phyloP scores from a whole-genome alignment of 2,329 filamentous ascomycete genomes.

The Monosporascus cannonballus region DNA sequence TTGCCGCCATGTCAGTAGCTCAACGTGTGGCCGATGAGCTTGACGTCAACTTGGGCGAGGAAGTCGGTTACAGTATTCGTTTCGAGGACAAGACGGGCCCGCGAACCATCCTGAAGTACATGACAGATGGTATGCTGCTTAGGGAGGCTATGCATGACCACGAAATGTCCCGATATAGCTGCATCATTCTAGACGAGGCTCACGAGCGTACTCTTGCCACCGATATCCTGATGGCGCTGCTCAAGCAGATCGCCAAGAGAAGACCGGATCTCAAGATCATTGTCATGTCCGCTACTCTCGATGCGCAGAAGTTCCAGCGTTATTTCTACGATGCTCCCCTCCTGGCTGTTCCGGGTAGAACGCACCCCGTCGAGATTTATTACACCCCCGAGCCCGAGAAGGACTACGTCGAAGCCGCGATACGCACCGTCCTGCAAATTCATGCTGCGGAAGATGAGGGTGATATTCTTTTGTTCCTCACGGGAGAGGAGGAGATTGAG shows the following conservation, averaged over 20 bases:
- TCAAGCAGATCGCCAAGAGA: constrained; percentile 81
- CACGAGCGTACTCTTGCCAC: constrained; percentile 97
- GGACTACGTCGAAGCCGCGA: constrained; percentile 93
- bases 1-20: constrained; percentile 97
- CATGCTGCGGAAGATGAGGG: constrained; percentile 89
- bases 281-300: constrained; percentile 96
- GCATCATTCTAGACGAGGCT: constrained; percentile 96
- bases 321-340: constrained; percentile 96
- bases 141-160: constrained; percentile 96
- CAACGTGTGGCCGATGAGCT: constrained; percentile 97
- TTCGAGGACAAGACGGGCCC: constrained; percentile 91
- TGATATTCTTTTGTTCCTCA: constrained; percentile 90
- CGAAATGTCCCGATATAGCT: constrained; percentile 85
- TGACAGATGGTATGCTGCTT: constrained; percentile 98
- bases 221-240: constrained; percentile 91
- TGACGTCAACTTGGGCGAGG: constrained; percentile 85
- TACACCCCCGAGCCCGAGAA: constrained; percentile 95
- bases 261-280: constrained; percentile 93
- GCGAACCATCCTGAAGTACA: constrained; percentile 95
- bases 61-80: constrained; percentile 97
- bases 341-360: constrained; percentile 89
- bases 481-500: constrained; percentile 97
- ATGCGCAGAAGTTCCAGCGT: constrained; percentile 95
- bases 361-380: constrained; percentile 95
- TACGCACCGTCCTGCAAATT: constrained; percentile 93